A percentile compares a stretch with the other conserved stretches of the same genome.
Conservation (phyloP, 306 rosid genomes). For the Albizia julibrissin region DNA sequence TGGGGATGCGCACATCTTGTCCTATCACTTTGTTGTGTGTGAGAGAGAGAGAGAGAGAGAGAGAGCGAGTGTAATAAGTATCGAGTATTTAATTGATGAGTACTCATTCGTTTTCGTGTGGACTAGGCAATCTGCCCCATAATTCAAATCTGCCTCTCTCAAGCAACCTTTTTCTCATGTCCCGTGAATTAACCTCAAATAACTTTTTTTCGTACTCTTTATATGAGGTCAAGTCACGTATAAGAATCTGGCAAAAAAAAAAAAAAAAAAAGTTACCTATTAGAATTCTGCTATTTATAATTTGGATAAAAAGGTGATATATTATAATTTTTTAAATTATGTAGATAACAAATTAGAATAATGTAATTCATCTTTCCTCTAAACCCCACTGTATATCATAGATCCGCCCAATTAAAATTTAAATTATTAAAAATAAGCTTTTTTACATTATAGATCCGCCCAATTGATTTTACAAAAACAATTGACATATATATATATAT, state of each 20-base stretch:
- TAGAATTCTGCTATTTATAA: too few species aligned
- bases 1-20: conserved; percentile 17
- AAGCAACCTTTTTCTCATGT: conserved; percentile 23
- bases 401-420: background rate
- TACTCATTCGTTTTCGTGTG: conserved; percentile 27
- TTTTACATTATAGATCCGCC: too few species aligned
- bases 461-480: too few species aligned
- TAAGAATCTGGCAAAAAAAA: too few species aligned
- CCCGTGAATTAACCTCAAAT: background rate
- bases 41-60: background rate
- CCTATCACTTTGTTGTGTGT: background rate
- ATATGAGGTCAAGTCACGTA: background rate
- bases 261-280: too few species aligned
- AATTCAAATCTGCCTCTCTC: conserved; percentile 23
- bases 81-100: background rate
- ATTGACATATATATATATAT: too few species aligned
- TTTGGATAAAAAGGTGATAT: too few species aligned
- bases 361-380: too few species aligned
- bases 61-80: background rate
- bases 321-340: too few species aligned
- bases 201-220: background rate
- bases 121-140: conserved; percentile 6
- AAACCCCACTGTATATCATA: background rate
- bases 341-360: too few species aligned
- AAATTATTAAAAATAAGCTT: too few species aligned